Conservation (phyloP, 352 stramenopile species). For the Elongisporangium prolatum region DNA sequence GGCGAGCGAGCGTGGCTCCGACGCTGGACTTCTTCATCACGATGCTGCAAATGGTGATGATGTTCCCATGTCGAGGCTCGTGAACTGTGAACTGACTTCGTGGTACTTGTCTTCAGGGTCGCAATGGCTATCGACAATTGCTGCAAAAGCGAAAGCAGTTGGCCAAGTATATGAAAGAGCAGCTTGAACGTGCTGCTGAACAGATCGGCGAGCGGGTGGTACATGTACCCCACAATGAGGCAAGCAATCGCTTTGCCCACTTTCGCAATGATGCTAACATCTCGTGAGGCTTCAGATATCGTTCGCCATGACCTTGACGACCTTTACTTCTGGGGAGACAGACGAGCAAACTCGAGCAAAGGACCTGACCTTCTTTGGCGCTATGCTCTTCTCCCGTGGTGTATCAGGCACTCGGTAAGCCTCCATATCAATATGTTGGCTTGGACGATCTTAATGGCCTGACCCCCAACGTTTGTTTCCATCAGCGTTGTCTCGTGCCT, state of each 20-base stretch:
- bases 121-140: conserved; percentile 84
- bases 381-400: conserved; percentile 98
- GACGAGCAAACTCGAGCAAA: conserved; percentile 29
- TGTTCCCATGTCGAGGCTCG: conserved; percentile 6
- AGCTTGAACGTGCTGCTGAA: conserved; percentile 67
- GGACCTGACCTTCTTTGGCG: conserved; percentile 89
- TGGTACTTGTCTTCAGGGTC: conserved; percentile 18
- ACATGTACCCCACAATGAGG: conserved; percentile 88
- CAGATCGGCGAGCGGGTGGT: conserved; percentile 91
- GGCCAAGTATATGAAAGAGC: conserved; percentile 60
- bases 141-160: conserved; percentile 85
- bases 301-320: conserved; percentile 89
- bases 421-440: background rate
- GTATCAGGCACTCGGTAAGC: conserved; percentile 90
- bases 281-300: conserved; percentile 46
- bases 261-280: too few relatives aligned
- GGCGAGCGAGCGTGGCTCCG: conserved; percentile 92
- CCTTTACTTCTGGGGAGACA: conserved; percentile 22
- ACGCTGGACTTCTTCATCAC: conserved; percentile 99
- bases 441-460: too few relatives aligned
- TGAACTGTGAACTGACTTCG: conserved; percentile 1
- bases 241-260: conserved; percentile 13
- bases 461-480: conserved; percentile 4
- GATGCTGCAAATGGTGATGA: conserved; percentile 93
- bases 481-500: conserved; percentile 87